These are phyloP conservation scores for Euphorbia schlechtendalii DNA, from an alignment of 441 rosid species.

Conservation along the genomic window DNA sequence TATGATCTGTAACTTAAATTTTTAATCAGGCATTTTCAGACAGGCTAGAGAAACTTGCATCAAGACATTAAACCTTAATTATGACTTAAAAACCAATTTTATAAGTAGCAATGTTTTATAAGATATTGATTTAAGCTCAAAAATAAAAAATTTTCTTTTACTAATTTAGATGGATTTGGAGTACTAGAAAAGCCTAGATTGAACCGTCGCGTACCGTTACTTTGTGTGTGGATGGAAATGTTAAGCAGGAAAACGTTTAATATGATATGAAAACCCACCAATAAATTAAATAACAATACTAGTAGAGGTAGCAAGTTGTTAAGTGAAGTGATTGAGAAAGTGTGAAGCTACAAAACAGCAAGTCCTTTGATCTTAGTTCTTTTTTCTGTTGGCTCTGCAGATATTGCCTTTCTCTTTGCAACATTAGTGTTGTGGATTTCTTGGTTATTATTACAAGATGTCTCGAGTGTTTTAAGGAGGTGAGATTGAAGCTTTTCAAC, in stretches of 20 bases:
- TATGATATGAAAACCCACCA: not conserved
- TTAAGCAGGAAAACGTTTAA: too few relatives aligned
- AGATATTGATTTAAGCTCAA: too few relatives aligned
- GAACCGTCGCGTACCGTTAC: too few relatives aligned
- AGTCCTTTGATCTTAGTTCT: constrained; percentile 35
- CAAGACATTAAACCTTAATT: too few relatives aligned
- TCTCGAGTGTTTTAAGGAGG: constrained; percentile 32
- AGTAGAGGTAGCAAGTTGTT: not conserved
- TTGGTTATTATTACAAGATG: constrained; percentile 6
- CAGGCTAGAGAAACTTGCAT: too few relatives aligned
- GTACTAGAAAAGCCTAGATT: too few relatives aligned
- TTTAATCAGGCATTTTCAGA: not conserved
- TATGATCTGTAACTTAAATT: constrained; percentile 2
- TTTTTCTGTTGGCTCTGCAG: constrained; percentile 25
- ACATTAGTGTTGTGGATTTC: constrained; percentile 5
- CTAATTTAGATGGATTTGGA: too few relatives aligned
- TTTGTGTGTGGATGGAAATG: too few relatives aligned
- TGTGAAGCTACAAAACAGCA: constrained; percentile 18
- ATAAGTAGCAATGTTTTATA: too few relatives aligned
- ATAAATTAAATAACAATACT: not conserved
- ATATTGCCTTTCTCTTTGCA: constrained; percentile 37
- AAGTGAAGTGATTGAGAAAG: not conserved
- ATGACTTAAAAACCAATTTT: too few relatives aligned
- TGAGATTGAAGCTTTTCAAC: constrained; percentile 48
- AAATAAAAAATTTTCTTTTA: too few relatives aligned